Conservation (phyloP, 2,329 filamentous ascomycete species). For the Cytospora paraplurivora region DNA sequence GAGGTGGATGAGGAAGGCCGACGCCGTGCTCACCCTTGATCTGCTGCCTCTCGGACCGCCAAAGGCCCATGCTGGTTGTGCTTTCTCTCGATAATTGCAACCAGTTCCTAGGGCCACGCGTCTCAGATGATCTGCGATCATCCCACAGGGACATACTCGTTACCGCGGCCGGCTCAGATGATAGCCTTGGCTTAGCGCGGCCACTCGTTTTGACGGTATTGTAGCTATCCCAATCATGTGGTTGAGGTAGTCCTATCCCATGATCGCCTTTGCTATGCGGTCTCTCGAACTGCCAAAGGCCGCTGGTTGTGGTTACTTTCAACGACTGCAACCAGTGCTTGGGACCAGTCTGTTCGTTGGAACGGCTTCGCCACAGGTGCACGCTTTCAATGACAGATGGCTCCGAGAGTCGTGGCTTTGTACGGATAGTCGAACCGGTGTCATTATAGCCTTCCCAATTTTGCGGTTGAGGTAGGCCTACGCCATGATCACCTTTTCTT, state of each 20-base stretch:
- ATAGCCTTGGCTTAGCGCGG: conserved; percentile 36
- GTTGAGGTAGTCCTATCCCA: conserved; percentile 36
- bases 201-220: conserved; percentile 33
- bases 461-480: conserved; percentile 43
- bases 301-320: conserved; percentile 1
- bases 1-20: conserved; percentile 45
- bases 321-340: conserved; percentile 5
- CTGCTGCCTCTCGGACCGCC: background rate
- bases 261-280: no score
- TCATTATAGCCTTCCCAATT: conserved; percentile 42
- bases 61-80: background rate
- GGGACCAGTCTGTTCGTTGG: conserved; percentile 4
- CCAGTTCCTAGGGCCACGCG: conserved; percentile 3
- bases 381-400: conserved; percentile 41
- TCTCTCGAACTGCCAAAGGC: background rate
- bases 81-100: background rate
- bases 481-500: conserved; percentile 19
- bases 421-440: conserved; percentile 34
- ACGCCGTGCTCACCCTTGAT: conserved; percentile 17
- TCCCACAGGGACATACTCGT: conserved; percentile 41
- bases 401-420: conserved; percentile 36
- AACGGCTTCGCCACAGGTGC: conserved; percentile 39
- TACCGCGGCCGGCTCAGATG: conserved; percentile 37
- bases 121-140: background rate
- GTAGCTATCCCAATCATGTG: conserved; percentile 43